Evolutionary conservation across 2,329 filamentous ascomycete genomes (phyloP), one percentile per base, ranked within the genome.

Genomic region (Hymenoscyphus scutula): DNA sequence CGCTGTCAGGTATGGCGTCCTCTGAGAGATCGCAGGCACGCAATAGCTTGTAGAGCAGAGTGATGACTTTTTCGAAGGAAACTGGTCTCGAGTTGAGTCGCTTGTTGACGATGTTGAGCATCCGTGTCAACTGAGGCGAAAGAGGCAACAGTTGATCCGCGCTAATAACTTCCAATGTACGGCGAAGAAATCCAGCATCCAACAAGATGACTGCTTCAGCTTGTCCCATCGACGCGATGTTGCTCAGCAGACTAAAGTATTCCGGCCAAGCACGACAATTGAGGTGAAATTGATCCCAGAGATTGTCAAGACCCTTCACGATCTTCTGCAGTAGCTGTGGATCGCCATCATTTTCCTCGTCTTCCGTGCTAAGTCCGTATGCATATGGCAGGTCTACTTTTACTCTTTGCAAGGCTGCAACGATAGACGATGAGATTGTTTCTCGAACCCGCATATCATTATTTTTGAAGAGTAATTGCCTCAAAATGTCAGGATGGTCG

Each of bases 181-280:
- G 85, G 48, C 77, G 72, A 23, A 93, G 77, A 68, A 86, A 90
- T 27, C 84, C 82, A 34, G 81, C 78, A 11, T 85, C 82, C 27
- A 93, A 78, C 27, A 92, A 78, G 5, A 82, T 72, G 1, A 79
- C 77, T 23, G 83, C 79, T 72, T 91, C 87, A 5, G 79, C 73
- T 2, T 78, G 75, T 0, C 89, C 89, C 60, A 91, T 75, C 54
- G 78, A 79, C 15, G 86, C 85, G 71, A 93, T 88, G n/a, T 78
- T 78, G n/a, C 83, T 72, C 65, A 93, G 79, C n/a, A 89, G 81
- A 13, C 83, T 82, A 72, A 94, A 94, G 62, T 89, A 88, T 70
- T 94, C 90, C 51, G 87, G 84, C 91, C 91, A 95, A 2, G 89
- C 83, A 62, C 87, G 84, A 30, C 85, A 77, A 54, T 82, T 79